Base-by-base conservation (phyloP, 2,329 filamentous ascomycete species). In the Microcyclospora pomicola region DNA sequence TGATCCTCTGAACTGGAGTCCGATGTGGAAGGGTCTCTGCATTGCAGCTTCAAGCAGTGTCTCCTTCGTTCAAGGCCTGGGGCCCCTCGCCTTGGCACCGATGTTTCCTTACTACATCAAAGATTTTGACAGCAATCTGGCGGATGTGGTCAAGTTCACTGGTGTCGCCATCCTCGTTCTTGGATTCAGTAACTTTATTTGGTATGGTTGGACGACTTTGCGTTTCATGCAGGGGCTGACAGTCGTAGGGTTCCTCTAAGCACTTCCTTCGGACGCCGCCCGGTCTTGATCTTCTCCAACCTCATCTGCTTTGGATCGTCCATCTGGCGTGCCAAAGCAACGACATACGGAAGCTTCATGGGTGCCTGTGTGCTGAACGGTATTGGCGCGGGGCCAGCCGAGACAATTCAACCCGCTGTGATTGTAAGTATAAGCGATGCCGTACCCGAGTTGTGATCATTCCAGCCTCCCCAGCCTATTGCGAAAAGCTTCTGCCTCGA, bases 291-390 rank as follows among this genome's bases (percentile, higher is more conserved):
- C 30, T 49, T 65, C 34, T 72, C 69, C 2, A 66, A 66, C 12
- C 46, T 73, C 27, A 61, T 75, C 42, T 72, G 67, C 47, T 58
- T 74, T 19, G 66, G 59, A 2, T 68, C 67, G 12, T 66, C 63
- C 15, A 71, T 75, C 42, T 75, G 71, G 73, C 65, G 73, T 43
- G 75, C 74, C 0, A 60, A 59, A 35, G 73, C 76, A 5, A 68
- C 60, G 12, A 66, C 64, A 0, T 80, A 80, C 49, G 59, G 61
- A 36, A 72, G 69, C 35, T 80, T 79, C 51, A 77, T 80, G 72
- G 76, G 73, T 13, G 56, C 56, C 12, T 58, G 75, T 69, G 35
- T 75, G 63, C 60, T 80, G 6, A 77, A 77, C 49, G 75, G 75
- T 0, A 65, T 79, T 33, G 75, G 71, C 5, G 73, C 73, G 35